Evolutionary conservation across 1,284 basidiomycete species (phyloP).

Genomic region (Fomitopsis schrenkii): DNA sequence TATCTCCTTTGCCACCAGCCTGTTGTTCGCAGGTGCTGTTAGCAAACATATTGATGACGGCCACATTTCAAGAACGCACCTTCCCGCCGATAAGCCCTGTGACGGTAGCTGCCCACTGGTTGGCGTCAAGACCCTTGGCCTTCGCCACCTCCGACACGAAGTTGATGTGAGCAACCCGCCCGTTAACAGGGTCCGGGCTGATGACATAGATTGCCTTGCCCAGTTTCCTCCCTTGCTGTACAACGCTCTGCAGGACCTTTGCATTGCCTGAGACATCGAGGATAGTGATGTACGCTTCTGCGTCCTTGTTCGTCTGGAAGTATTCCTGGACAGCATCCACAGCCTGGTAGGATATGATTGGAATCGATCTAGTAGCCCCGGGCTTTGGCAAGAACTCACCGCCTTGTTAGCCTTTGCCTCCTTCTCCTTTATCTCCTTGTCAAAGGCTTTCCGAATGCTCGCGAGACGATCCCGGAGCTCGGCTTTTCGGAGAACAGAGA

Average conservation of each 20-base stretch:
- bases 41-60: background rate
- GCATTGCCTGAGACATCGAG: constrained; percentile 78
- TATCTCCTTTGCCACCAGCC: constrained; percentile 92
- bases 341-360: constrained; percentile 42
- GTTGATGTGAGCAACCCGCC: constrained; percentile 89
- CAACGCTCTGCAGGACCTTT: constrained; percentile 78
- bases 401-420: constrained; percentile 78
- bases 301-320: constrained; percentile 75
- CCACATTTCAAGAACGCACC: constrained; percentile 37
- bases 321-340: constrained; percentile 66
- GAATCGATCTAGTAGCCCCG: background rate
- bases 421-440: constrained; percentile 83
- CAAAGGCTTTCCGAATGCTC: constrained; percentile 76
- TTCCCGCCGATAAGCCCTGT: constrained; percentile 83
- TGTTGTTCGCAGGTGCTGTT: constrained; percentile 31
- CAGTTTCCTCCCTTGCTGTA: constrained; percentile 75
- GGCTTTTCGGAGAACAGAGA: constrained; percentile 82
- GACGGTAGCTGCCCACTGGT: constrained; percentile 80
- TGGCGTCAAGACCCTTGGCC: constrained; percentile 70
- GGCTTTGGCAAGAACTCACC: constrained; percentile 37
- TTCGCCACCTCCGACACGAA: constrained; percentile 68
- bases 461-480: constrained; percentile 76
- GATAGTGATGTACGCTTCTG: constrained; percentile 63
- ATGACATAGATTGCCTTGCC: constrained; percentile 88
- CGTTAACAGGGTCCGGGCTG: constrained; percentile 64